phyloP scores from a whole-genome alignment of 306 rosid species.

The Glycine latifolia region DNA sequence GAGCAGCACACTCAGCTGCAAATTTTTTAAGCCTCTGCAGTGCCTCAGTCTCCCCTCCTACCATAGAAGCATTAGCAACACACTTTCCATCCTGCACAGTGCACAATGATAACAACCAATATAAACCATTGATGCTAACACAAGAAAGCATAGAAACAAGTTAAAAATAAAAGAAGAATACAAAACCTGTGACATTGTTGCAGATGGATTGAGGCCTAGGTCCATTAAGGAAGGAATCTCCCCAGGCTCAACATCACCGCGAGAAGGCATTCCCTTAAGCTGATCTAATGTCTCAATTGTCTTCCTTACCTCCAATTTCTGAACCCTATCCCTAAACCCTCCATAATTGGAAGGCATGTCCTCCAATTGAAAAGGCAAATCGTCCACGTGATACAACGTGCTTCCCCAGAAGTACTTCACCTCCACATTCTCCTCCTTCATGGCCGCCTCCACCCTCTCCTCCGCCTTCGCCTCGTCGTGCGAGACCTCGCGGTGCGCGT shows the following conservation, averaged over 20 bases:
- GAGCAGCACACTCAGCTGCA: constrained; percentile 87
- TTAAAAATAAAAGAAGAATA: neutral
- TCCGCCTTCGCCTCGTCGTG: constrained; percentile 85
- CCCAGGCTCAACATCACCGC: constrained; percentile 90
- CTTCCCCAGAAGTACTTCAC: constrained; percentile 96
- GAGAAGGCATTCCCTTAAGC: constrained; percentile 83
- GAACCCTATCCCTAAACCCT: constrained; percentile 79
- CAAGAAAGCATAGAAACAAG: neutral
- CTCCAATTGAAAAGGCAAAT: constrained; percentile 87
- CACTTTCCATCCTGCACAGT: constrained; percentile 75
- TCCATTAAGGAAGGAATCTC: constrained; percentile 84
- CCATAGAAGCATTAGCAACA: constrained; percentile 67
- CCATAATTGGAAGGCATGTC: constrained; percentile 89
- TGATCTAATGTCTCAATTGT: constrained; percentile 89
- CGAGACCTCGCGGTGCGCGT: constrained; percentile 81
- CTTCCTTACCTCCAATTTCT: constrained; percentile 81
- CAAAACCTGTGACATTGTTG: constrained; percentile 73
- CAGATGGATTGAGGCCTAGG: constrained; percentile 83
- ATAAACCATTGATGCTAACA: constrained; percentile 3
- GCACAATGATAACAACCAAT: constrained; percentile 47
- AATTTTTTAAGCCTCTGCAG: constrained; percentile 75
- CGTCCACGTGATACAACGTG: constrained; percentile 84
- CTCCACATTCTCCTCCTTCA: constrained; percentile 91
- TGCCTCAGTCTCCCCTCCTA: constrained; percentile 98
- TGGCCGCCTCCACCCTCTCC: constrained; percentile 72